Evolutionary conservation across 805 yeast species (phyloP).

Genomic region (Clavispora vitiphila): DNA sequence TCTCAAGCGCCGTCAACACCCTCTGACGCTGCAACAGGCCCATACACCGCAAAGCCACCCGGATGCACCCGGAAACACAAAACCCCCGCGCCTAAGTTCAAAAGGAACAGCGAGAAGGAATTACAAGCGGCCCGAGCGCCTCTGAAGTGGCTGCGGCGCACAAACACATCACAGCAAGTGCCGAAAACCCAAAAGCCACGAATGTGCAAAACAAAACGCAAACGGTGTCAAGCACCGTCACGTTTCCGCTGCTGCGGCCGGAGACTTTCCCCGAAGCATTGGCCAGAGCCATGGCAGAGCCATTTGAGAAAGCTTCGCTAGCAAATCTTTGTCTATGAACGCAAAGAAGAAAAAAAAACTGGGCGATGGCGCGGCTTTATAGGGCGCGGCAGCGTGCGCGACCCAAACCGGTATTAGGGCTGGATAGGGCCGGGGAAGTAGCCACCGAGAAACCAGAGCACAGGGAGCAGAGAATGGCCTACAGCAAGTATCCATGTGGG

Average conservation of each 20-base stretch:
- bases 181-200: neutral
- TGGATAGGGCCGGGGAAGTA: too few species aligned
- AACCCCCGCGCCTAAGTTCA: neutral
- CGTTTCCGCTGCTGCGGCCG: slow-evolving; percentile 69
- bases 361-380: slow-evolving; percentile 1
- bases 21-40: neutral
- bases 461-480: too few species aligned
- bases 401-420: neutral
- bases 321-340: slow-evolving; percentile 74
- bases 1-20: neutral
- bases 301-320: slow-evolving; percentile 64
- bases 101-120: neutral
- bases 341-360: slow-evolving; percentile 28
- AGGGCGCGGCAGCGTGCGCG: neutral
- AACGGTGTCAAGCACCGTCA: slow-evolving; percentile 22
- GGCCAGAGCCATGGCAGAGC: slow-evolving; percentile 50
- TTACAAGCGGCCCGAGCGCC: neutral
- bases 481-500: too few species aligned
- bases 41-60: neutral
- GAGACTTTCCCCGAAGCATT: slow-evolving; percentile 55
- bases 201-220: slow-evolving; percentile 1
- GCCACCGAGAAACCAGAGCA: too few species aligned
- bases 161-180: neutral
- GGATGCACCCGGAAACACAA: neutral
- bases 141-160: neutral